Percentiles rank a stretch among this genome's conserved stretches.
These are phyloP conservation scores for Lycium barbarum DNA, from an alignment of 257 asterid species.

Conservation along the genomic window DNA sequence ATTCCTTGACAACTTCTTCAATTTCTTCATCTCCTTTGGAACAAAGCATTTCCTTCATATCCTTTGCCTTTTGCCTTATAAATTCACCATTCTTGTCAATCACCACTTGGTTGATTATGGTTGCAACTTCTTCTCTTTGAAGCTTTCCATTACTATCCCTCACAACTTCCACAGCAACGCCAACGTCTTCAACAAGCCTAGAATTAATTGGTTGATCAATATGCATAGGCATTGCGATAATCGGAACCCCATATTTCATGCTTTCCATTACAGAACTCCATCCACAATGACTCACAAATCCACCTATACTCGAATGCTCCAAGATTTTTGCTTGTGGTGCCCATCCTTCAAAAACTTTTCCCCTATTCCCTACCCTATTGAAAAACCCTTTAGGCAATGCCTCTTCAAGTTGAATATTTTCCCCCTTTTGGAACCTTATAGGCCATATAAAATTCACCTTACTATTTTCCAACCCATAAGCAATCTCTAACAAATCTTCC, in stretches of 20 bases:
- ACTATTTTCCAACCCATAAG: background rate
- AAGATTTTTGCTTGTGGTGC: constrained; percentile 21
- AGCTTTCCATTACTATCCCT: constrained; percentile 16
- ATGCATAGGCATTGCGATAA: background rate
- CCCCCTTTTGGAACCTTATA: background rate
- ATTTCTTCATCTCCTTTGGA: background rate
- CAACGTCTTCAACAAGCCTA: constrained; percentile 7
- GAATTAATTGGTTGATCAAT: background rate
- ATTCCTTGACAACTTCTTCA: background rate
- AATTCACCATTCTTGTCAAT: constrained; percentile 11
- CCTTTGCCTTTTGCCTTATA: constrained; percentile 23
- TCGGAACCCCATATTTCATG: constrained; percentile 15
- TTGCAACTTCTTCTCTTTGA: background rate
- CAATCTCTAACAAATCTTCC: background rate
- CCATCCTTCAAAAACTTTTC: background rate
- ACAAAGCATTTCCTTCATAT: background rate
- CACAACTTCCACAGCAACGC: constrained; percentile 23
- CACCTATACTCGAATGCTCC: background rate
- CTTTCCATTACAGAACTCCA: constrained; percentile 28
- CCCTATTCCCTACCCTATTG: background rate
- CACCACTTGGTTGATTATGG: constrained; percentile 25
- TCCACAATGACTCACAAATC: constrained; percentile 21
- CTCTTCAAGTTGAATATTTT: background rate
- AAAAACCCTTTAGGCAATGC: background rate
- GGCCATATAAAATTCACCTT: background rate